A percentile compares a stretch with the other conserved stretches of the same genome.
Conservation (phyloP, 2,329 filamentous ascomycete genomes). For the Epicoccum nigrum region DNA sequence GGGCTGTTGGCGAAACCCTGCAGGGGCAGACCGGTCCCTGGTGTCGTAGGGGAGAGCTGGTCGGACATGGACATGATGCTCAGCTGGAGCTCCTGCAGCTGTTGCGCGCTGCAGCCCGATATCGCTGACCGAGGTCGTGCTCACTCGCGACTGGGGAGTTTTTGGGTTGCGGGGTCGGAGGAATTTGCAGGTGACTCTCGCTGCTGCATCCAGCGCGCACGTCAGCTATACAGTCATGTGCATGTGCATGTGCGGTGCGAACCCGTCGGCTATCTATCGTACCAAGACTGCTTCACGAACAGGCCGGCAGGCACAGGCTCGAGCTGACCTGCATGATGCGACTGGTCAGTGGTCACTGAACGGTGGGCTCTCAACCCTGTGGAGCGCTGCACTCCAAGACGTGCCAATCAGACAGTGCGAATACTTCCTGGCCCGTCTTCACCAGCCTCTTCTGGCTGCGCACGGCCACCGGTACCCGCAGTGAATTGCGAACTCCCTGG, state of each 20-base stretch:
- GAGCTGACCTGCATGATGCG: conserved; percentile 26
- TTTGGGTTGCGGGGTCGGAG: conserved; percentile 11
- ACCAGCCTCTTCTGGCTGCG: conserved; percentile 18
- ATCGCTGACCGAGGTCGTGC: conserved; percentile 23
- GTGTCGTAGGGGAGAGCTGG: conserved; percentile 38
- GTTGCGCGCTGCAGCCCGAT: conserved; percentile 24
- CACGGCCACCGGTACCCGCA: conserved; percentile 15
- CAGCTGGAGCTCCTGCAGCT: conserved; percentile 17
- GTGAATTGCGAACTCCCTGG: conserved; percentile 12
- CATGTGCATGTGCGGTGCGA: too few relatives aligned
- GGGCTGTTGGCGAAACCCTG: conserved; percentile 40
- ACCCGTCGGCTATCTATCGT: conserved; percentile 20
- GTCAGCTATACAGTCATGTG: conserved; percentile 18
- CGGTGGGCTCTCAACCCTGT: conserved; percentile 13
- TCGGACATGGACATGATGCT: conserved; percentile 18
- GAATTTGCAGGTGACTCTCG: conserved; percentile 12
- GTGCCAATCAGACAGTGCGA: conserved; percentile 6
- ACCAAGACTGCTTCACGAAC: conserved; percentile 4
- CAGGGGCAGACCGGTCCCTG: conserved; percentile 28
- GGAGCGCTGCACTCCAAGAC: conserved; percentile 3
- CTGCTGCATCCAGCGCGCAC: conserved; percentile 8
- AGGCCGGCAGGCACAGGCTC: conserved; percentile 13
- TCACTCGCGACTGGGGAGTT: conserved; percentile 9
- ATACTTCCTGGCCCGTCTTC: neutral
- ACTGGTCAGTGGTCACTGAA: too few relatives aligned